Evolutionary conservation across 371 early-diverging fungal species (phyloP), one percentile per base, ranked within the genome.

Genomic region (Mortierella polycephala): DNA sequence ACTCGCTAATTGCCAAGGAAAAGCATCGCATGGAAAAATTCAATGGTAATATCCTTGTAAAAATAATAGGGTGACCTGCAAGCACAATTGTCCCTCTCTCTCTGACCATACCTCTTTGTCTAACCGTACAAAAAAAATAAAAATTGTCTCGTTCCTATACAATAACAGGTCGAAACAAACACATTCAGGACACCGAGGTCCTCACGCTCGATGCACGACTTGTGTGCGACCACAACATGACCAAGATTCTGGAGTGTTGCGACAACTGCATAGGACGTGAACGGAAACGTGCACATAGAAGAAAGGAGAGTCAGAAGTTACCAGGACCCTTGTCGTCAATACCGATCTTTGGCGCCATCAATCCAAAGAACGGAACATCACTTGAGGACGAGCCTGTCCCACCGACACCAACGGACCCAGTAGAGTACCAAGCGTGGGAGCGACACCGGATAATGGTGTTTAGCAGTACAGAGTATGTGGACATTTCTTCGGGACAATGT

Each of bases 401-500:
- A 45, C 80, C 80, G 2, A 79, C 80, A 52, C 80, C 80, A 23
- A 79, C 80, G 20, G 80, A 79, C 55, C 80, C 73, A 30, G 39
- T 54, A 7, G 80, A 79, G 37, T 79, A 79, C 49, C 63, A 64
- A 45, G 69, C 66, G 23, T 79, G 80, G 80, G 80, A 79, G 37
- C 64, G 66, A 20, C 64, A 52, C 20, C 52, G 80, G 44, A 79
- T 79, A 21, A 79, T 79, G 80, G 80, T 79, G 12, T 79, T 79
- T 56, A 79, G 80, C 44, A 73, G 80, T 49, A 79, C 80, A 13
- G 80, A 79, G 51, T 79, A 69, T 14, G 84, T 90, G 42, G 92
- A 92, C 65, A 89, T 93, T 59, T 83, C 85, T 59, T 84, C 83
- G 59, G 93, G 93, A 60, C 91, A 92, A 71, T 86, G 88, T 7